phyloP scores from a whole-genome alignment of 257 asterid species.

The Linderniella brevidens region DNA sequence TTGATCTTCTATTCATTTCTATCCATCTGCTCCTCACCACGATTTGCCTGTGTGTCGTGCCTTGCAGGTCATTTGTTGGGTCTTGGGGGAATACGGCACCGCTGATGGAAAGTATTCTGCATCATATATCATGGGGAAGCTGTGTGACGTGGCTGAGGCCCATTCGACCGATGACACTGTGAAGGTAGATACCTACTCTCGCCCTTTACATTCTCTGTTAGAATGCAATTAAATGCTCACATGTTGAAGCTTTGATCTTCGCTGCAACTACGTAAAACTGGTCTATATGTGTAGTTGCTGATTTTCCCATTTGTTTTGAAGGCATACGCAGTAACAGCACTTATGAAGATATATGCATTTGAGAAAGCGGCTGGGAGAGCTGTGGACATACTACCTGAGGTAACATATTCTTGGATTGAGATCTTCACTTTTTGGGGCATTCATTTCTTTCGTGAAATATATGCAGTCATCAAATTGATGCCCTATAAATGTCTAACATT shows the following conservation, averaged over 20 bases:
- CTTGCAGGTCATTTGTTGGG: conserved; percentile 93
- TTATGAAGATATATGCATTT: conserved; percentile 81
- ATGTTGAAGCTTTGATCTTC: too few relatives aligned
- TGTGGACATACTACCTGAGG: conserved; percentile 89
- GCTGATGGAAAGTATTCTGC: conserved; percentile 89
- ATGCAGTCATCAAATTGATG: not conserved
- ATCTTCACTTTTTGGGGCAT: not conserved
- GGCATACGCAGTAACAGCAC: conserved; percentile 87
- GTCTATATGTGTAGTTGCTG: too few relatives aligned
- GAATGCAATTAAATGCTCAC: conserved; percentile 4
- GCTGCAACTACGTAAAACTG: too few relatives aligned
- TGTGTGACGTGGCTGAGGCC: conserved; percentile 88
- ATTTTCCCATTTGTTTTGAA: conserved; percentile 21
- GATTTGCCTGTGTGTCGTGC: conserved; percentile 6
- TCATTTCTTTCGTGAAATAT: not conserved
- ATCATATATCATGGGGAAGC: conserved; percentile 78
- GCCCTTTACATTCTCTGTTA: not conserved
- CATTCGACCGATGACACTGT: conserved; percentile 84
- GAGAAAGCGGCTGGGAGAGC: conserved; percentile 87
- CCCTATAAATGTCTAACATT: not conserved
- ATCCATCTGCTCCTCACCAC: not conserved
- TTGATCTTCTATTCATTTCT: not conserved
- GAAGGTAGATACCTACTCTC: conserved; percentile 37
- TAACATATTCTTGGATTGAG: conserved; percentile 1
- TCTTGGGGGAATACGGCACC: conserved; percentile 93